These are phyloP conservation scores for Rosellinia necatrix DNA, from an alignment of 2,329 filamentous ascomycete genomes.

Conservation along the genomic window DNA sequence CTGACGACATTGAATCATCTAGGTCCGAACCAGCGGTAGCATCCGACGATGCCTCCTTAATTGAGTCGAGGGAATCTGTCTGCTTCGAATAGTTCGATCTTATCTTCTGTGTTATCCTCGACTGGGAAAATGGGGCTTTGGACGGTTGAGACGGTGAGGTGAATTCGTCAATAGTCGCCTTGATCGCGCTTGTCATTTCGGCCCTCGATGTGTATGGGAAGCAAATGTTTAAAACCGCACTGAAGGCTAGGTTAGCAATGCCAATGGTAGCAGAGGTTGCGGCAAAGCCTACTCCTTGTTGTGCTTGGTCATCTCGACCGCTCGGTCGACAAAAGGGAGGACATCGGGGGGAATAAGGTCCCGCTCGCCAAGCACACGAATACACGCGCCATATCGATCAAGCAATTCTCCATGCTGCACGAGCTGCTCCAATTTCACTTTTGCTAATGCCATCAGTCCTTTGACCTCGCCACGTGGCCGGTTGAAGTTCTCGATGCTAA, in stretches of 20 bases:
- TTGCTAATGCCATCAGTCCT: slow-evolving; percentile 96
- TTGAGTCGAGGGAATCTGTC: slow-evolving; percentile 53
- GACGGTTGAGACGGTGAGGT: slow-evolving; percentile 70
- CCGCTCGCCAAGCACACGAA: slow-evolving; percentile 83
- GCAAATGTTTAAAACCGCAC: slow-evolving; percentile 81
- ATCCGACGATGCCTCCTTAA: slow-evolving; percentile 55
- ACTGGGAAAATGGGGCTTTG: slow-evolving; percentile 81
- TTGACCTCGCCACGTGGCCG: slow-evolving; percentile 95
- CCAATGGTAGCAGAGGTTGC: background rate
- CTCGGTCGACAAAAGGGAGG: slow-evolving; percentile 82
- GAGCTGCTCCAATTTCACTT: slow-evolving; percentile 89
- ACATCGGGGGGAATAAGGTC: slow-evolving; percentile 87
- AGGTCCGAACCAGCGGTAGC: slow-evolving; percentile 52
- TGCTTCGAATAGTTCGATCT: slow-evolving; percentile 66
- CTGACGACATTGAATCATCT: slow-evolving; percentile 63
- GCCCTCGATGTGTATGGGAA: slow-evolving; percentile 97
- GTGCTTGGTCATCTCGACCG: slow-evolving; percentile 82
- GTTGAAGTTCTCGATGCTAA: slow-evolving; percentile 99
- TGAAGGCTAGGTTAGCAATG: slow-evolving; percentile 34
- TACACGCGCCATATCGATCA: slow-evolving; percentile 86
- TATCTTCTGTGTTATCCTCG: slow-evolving; percentile 85
- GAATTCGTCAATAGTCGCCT: slow-evolving; percentile 85
- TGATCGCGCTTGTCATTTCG: slow-evolving; percentile 90
- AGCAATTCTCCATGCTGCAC: slow-evolving; percentile 91
- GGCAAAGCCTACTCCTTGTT: slow-evolving; percentile 69